A percentile compares a stretch with the other conserved stretches of the same genome.
phyloP scores from a whole-genome alignment of 495 filamentous ascomycete genomes.

The Coniosporium apollinis region DNA sequence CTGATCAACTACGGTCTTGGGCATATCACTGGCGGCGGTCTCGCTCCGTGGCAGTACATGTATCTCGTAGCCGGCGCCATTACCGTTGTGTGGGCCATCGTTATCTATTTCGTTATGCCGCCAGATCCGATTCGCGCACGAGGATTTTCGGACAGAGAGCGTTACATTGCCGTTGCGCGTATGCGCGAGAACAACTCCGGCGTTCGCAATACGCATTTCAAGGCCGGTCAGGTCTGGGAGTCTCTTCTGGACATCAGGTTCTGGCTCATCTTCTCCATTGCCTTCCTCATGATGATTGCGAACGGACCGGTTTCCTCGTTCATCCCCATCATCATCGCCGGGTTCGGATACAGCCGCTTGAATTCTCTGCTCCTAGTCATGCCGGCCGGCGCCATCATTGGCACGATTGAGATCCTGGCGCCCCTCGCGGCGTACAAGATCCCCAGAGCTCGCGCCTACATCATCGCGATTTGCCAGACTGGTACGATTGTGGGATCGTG shows the following conservation, averaged over 20 bases:
- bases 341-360: constrained; percentile 28
- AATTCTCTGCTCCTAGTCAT: constrained; percentile 29
- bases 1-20: constrained; percentile 34
- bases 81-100: constrained; percentile 27
- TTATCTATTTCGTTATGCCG: constrained; percentile 21
- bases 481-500: constrained; percentile 18
- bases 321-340: constrained; percentile 26
- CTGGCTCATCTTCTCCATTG: constrained; percentile 24
- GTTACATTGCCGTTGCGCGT: constrained; percentile 11
- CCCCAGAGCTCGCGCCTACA: constrained; percentile 6
- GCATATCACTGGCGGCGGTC: constrained; percentile 23
- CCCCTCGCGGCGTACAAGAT: constrained; percentile 19
- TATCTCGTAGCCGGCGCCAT: constrained; percentile 27
- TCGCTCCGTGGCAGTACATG: constrained; percentile 14
- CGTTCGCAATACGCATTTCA: constrained; percentile 16
- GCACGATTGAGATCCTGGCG: constrained; percentile 19
- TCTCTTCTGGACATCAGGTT: constrained; percentile 26
- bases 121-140: constrained; percentile 36
- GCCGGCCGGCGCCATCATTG: constrained; percentile 25
- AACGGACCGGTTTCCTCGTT: constrained; percentile 30
- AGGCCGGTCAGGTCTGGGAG: constrained; percentile 26
- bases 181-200: constrained; percentile 15
- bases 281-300: constrained; percentile 28
- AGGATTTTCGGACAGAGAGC: constrained; percentile 12
- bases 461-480: constrained; percentile 8